A percentile compares a stretch with the other conserved stretches of the same genome.
Conservation (phyloP, 2,329 filamentous ascomycete species). For the Claviceps sp. region DNA sequence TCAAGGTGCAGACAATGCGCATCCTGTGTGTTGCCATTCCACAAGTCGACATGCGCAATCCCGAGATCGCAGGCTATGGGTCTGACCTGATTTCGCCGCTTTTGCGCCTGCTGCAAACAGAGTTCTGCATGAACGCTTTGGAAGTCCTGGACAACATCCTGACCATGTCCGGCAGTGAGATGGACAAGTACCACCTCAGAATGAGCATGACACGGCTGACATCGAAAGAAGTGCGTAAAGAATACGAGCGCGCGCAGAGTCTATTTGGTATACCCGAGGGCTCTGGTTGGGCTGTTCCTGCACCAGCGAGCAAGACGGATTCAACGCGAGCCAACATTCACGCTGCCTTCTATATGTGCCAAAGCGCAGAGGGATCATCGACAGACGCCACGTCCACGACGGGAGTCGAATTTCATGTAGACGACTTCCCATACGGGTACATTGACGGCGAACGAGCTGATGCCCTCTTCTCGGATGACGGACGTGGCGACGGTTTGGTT, state of each 20-base stretch:
- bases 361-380: constrained; percentile 46
- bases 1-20: constrained; percentile 87
- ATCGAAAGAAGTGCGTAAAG: constrained; percentile 75
- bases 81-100: constrained; percentile 92
- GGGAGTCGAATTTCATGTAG: constrained; percentile 83
- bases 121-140: constrained; percentile 84
- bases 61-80: constrained; percentile 79
- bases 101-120: constrained; percentile 76
- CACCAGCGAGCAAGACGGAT: constrained; percentile 80
- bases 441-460: constrained; percentile 68
- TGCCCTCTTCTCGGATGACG: constrained; percentile 87
- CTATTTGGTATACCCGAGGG: constrained; percentile 93
- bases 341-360: constrained; percentile 89
- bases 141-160: constrained; percentile 91
- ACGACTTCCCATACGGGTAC: constrained; percentile 75
- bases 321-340: constrained; percentile 86
- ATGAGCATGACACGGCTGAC: constrained; percentile 97
- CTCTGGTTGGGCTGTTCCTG: constrained; percentile 89
- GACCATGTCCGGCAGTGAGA: constrained; percentile 79
- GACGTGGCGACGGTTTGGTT: constrained; percentile 49
- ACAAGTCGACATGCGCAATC: constrained; percentile 83
- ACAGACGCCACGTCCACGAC: constrained; percentile 57
- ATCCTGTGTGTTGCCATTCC: constrained; percentile 76
- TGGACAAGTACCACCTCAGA: constrained; percentile 85
- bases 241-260: constrained; percentile 88